Evolutionary conservation across 768 basidiomycete genomes (phyloP).

Genomic region (Lentinula sp.): DNA sequence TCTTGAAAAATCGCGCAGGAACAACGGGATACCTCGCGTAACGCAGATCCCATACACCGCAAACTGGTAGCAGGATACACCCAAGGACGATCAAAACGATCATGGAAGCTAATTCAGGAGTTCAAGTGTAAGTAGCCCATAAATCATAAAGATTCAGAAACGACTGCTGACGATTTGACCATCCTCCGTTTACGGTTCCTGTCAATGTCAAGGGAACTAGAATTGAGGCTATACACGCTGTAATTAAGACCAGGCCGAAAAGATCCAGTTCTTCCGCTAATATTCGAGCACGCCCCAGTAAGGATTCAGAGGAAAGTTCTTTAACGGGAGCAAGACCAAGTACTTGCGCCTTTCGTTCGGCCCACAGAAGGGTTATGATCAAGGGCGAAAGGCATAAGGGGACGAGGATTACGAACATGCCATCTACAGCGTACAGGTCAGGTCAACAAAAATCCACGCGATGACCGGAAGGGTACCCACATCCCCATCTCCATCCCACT

Average conservation of each 20-base stretch:
- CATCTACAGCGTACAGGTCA: constrained; percentile 26
- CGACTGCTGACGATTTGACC: constrained; percentile 40
- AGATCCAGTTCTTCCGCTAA: constrained; percentile 35
- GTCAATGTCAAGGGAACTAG: constrained; percentile 51
- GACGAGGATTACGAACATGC: constrained; percentile 53
- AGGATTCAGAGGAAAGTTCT: constrained; percentile 2
- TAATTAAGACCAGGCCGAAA: constrained; percentile 46
- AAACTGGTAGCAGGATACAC: constrained; percentile 32
- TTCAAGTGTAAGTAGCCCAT: background rate
- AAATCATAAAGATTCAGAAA: background rate
- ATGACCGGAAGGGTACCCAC: constrained; percentile 27
- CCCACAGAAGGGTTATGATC: constrained; percentile 50
- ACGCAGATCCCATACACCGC: constrained; percentile 41
- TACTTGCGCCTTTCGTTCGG: constrained; percentile 40
- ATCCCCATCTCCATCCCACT: constrained; percentile 66
- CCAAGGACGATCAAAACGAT: constrained; percentile 49
- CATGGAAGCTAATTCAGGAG: constrained; percentile 32
- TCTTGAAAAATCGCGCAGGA: constrained; percentile 50
- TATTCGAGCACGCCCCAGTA: constrained; percentile 16
- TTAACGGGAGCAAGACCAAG: constrained; percentile 20
- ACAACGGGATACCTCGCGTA: constrained; percentile 55
- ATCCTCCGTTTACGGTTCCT: constrained; percentile 28
- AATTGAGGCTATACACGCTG: constrained; percentile 42
- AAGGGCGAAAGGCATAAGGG: constrained; percentile 45
- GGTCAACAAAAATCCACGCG: background rate